Evolutionary conservation across 148 eudicot genomes (phyloP), one percentile per base, ranked within the genome.

Genomic region (Chenopodium quinoa): DNA sequence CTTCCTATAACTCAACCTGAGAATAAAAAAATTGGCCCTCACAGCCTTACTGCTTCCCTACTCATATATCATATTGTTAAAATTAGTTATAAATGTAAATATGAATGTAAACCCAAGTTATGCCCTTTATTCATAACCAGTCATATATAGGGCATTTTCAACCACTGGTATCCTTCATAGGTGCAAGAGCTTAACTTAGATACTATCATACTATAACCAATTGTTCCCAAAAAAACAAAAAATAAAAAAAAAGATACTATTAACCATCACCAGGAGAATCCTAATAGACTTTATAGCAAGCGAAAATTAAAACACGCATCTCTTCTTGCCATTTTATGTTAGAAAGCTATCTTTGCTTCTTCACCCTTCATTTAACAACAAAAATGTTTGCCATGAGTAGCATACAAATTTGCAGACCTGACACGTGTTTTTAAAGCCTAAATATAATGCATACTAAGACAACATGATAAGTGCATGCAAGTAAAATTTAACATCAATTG

Each of bases 291-390:
- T 12, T 22, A 40, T 62, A 34, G 69, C 70, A 40, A 64, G 56
- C 56, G 44, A 77, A 71, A 34, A 23, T 20, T 9, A 65, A 50
- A 27, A 10, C 13, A 48, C 25, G 17, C 22, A 58, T 19, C 72
- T 77, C 32, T 40, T 65, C 71, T 77, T 46, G 58, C 32, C 71
- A 77, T 62, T 58, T 64, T 77, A 65, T 22, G 58, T 48, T 31
- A 37, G 71, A 67, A 25, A 22, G 37, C 71, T 19, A 56, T 16
- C 62, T 56, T 25, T 65, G 9, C 7, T n/a, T n/a, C 8, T 11
- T 65, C 9, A 31, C 44, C 25, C 20, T 58, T 58, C 22, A 58
- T 58, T 58, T 58, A 23, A 2, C 13, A 8, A 40, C 6, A 40
- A 40, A 40, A 40, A 40, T 40, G 31, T 9, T 65, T 65, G 9